These are phyloP conservation scores for Camellia sinensis DNA, from an alignment of 148 eudicot genomes.

Conservation along the genomic window DNA sequence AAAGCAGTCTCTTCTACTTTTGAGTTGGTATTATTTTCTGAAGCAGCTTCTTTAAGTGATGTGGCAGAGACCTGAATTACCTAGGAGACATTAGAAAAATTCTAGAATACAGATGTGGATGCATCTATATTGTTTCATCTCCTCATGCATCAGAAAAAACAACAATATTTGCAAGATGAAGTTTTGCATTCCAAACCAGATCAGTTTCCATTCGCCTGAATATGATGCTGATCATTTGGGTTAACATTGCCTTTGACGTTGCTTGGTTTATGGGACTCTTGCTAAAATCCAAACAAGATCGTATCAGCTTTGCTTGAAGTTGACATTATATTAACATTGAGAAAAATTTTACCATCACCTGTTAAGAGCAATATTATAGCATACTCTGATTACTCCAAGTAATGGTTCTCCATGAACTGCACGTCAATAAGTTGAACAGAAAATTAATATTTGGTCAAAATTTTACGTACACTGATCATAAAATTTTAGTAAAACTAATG, in stretches of 20 bases:
- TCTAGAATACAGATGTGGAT: conserved; percentile 24
- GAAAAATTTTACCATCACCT: conserved; percentile 50
- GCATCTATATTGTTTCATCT: conserved; percentile 11
- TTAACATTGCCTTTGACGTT: conserved; percentile 97
- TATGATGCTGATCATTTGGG: conserved; percentile 93
- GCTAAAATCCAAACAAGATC: conserved; percentile 40
- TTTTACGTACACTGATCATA: background rate
- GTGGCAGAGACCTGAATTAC: conserved; percentile 41
- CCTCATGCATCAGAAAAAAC: conserved; percentile 9
- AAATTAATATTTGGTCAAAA: conserved; percentile 1
- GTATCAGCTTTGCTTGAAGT: conserved; percentile 6
- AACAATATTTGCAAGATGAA: conserved; percentile 2
- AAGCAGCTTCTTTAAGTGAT: conserved; percentile 34
- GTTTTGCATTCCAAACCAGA: conserved; percentile 43
- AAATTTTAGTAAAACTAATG: background rate
- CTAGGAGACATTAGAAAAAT: conserved; percentile 31
- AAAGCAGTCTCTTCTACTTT: conserved; percentile 42
- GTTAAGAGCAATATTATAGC: conserved; percentile 94
- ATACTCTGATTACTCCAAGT: conserved; percentile 87
- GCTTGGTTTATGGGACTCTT: conserved; percentile 97
- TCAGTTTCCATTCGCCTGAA: conserved; percentile 97
- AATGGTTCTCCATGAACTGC: conserved; percentile 97
- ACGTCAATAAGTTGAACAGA: conserved; percentile 16
- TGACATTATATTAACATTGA: background rate
- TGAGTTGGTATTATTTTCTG: conserved; percentile 35